Evolutionary conservation across 2,329 filamentous ascomycete species (phyloP).

Genomic region (Penicillium sp.): DNA sequence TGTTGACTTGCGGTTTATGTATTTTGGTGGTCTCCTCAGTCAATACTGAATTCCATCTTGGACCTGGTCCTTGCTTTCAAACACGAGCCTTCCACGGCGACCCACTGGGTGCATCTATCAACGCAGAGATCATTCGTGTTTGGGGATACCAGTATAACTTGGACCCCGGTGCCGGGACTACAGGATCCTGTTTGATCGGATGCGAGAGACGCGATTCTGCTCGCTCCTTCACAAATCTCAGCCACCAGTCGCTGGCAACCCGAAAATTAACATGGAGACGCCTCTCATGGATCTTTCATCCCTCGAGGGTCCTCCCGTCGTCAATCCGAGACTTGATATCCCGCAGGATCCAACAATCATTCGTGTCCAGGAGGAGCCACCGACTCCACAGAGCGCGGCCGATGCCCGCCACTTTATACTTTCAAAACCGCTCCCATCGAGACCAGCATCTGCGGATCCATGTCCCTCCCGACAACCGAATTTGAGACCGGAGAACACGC

Average conservation of each 20-base stretch:
- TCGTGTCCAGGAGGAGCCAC: constrained; percentile 6
- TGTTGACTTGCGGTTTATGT: too few relatives aligned
- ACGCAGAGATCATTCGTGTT: too few relatives aligned
- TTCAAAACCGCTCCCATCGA: constrained; percentile 18
- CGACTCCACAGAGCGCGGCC: constrained; percentile 2
- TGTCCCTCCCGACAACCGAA: neutral
- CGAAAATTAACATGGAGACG: too few relatives aligned
- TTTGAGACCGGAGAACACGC: neutral
- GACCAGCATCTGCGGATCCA: constrained; percentile 6
- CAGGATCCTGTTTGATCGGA: too few relatives aligned
- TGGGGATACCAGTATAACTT: too few relatives aligned
- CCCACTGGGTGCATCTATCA: too few relatives aligned
- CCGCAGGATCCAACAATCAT: constrained; percentile 1
- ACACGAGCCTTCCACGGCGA: too few relatives aligned
- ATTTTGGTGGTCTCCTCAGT: too few relatives aligned
- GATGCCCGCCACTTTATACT: constrained; percentile 14
- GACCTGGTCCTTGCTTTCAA: too few relatives aligned
- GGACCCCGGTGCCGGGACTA: too few relatives aligned
- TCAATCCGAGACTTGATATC: constrained; percentile 20
- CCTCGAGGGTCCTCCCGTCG: constrained; percentile 35
- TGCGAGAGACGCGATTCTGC: constrained; percentile 12
- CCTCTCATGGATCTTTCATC: constrained; percentile 34
- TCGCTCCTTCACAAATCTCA: constrained; percentile 9
- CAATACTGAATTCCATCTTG: too few relatives aligned
- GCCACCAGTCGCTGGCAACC: neutral